Evolutionary conservation across 2,329 filamentous ascomycete genomes (phyloP).

Genomic region (Claviceps capensis): DNA sequence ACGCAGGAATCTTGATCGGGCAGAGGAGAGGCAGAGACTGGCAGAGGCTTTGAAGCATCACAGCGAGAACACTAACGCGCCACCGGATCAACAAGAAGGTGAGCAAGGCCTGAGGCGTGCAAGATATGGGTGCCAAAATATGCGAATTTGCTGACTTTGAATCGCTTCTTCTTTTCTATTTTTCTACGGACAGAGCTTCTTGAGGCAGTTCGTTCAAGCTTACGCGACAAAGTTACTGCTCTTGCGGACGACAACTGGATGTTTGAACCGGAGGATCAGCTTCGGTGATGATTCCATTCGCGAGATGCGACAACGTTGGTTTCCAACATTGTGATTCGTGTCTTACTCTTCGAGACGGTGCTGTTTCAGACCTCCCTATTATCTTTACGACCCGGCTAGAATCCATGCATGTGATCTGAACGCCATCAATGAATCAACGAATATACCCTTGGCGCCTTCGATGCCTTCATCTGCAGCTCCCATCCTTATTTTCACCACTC

Average conservation of each 20-base stretch:
- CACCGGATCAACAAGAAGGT: conserved; percentile 54
- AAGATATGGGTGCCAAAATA: neutral
- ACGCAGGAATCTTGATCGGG: neutral
- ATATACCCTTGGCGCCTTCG: neutral
- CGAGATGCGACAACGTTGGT: no score
- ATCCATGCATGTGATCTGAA: neutral
- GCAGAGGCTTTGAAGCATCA: conserved; percentile 49
- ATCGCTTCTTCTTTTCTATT: neutral
- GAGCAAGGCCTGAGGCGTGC: conserved; percentile 11
- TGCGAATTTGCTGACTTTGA: neutral
- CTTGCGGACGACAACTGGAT: conserved; percentile 83
- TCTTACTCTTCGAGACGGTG: conserved; percentile 10
- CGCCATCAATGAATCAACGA: conserved; percentile 1
- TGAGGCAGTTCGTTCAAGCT: conserved; percentile 53
- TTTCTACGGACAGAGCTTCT: conserved; percentile 43
- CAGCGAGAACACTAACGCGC: conserved; percentile 38
- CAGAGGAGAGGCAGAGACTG: conserved; percentile 46
- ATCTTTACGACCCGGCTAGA: no score
- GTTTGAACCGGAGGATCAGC: conserved; percentile 57
- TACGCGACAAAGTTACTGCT: conserved; percentile 58
- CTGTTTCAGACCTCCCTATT: neutral
- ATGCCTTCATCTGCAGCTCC: neutral
- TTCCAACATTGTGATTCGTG: neutral
- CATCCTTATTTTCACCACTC: neutral
- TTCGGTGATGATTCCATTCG: conserved; percentile 17